These are phyloP conservation scores for Nyctanthes arbortristis DNA, from an alignment of 257 asterid genomes.

Conservation along the genomic window DNA sequence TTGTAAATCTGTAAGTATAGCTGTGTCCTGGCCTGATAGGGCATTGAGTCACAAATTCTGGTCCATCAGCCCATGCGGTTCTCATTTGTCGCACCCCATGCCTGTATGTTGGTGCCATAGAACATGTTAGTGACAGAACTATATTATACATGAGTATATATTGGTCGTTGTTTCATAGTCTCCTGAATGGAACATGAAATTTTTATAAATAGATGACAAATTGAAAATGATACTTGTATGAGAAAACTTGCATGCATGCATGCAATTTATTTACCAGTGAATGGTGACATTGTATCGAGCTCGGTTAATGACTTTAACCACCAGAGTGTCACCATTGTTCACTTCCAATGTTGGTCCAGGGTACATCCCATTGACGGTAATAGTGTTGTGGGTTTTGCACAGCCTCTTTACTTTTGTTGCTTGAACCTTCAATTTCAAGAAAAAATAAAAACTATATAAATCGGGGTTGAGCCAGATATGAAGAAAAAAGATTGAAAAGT, in stretches of 20 bases:
- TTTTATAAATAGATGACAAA: background rate
- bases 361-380: conserved; percentile 50
- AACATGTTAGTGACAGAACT: no score
- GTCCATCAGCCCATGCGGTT: conserved; percentile 92
- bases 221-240: background rate
- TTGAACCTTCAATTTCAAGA: conserved; percentile 34
- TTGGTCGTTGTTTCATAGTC: no score
- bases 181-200: background rate
- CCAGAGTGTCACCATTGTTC: conserved; percentile 48
- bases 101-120: conserved; percentile 40
- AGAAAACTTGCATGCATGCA: conserved; percentile 17
- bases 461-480: background rate
- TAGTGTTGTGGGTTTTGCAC: conserved; percentile 43
- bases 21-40: conserved; percentile 85
- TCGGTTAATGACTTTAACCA: conserved; percentile 40
- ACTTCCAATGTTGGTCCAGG: conserved; percentile 60
- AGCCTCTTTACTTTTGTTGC: conserved; percentile 53
- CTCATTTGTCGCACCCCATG: conserved; percentile 80
- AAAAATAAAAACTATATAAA: background rate
- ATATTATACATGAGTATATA: background rate
- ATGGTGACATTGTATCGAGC: conserved; percentile 54
- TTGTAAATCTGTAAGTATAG: conserved; percentile 75
- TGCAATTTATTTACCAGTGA: conserved; percentile 43
- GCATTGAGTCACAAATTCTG: conserved; percentile 87
- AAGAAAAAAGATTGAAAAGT: background rate